These are phyloP conservation scores for Schrenkiella parvula DNA, from an alignment of 345 rosid genomes.

Conservation along the genomic window DNA sequence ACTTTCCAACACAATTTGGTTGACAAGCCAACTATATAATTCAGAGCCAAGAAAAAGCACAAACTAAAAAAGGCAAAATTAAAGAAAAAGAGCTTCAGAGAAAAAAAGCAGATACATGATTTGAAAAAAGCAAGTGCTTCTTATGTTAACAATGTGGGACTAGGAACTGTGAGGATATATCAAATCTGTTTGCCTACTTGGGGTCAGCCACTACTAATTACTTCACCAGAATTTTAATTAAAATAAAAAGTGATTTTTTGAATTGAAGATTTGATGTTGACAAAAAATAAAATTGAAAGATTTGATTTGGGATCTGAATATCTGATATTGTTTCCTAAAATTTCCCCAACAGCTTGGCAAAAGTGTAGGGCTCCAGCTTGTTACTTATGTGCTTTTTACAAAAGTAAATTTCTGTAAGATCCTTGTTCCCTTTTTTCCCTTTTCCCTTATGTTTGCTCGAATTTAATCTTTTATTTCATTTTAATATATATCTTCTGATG, in stretches of 20 bases:
- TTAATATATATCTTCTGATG: neutral
- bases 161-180: constrained; percentile 20
- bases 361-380: constrained; percentile 35
- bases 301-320: constrained; percentile 36
- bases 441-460: neutral
- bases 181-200: constrained; percentile 32
- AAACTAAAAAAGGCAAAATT: constrained; percentile 20
- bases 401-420: constrained; percentile 35
- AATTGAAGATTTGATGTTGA: constrained; percentile 32
- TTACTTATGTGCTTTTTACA: constrained; percentile 33
- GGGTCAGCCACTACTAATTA: constrained; percentile 32
- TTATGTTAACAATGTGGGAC: constrained; percentile 34
- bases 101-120: constrained; percentile 22
- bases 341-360: constrained; percentile 41
- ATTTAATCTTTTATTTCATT: neutral
- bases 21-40: constrained; percentile 31
- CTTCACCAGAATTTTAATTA: constrained; percentile 5
- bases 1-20: constrained; percentile 22
- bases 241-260: constrained; percentile 12
- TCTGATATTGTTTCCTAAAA: constrained; percentile 32
- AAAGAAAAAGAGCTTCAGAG: neutral
- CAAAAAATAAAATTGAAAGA: constrained; percentile 32
- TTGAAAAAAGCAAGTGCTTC: constrained; percentile 26
- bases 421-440: constrained; percentile 26
- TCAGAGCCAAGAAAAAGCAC: constrained; percentile 26